Evolutionary conservation across 768 basidiomycete genomes (phyloP), one percentile per base, ranked within the genome.

Genomic region (Melanogaster broomeanus): DNA sequence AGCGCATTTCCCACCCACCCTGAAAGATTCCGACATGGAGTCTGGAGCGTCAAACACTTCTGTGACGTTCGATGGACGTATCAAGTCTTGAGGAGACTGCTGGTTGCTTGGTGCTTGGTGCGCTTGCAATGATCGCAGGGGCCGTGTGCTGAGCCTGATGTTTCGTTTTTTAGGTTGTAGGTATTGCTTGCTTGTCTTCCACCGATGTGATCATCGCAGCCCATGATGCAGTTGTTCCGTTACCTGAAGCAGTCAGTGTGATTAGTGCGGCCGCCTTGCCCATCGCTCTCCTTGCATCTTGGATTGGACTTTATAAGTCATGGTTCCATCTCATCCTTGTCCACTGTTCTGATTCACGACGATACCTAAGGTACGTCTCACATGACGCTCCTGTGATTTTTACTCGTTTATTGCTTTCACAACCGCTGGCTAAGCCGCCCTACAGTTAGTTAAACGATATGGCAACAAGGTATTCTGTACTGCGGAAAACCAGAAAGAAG

Each of bases 291-390:
- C 59, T 66, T 22, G 39, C 66, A 4, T 51, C 66, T 11, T 67
- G 66, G 66, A 58, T 64, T 15, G 66, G 66, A 38, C 53, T 68
- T n/a, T 21, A 55, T 61, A 15, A 40, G 38, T 2, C 57, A 55
- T 18, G 60, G 51, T 38, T 45, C 52, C 12, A 52, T 67, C 40
- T 54, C 55, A 0, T 37, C 63, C 4, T 53, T 53, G 45, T 68
- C 66, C 10, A 52, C 53, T 3, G 51, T 68, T 21, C 59, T 68
- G 6, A 45, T 67, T 18, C 66, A 67, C 16, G 62, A 66, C 41
- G 66, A 56, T 13, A 24, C 53, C 28, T 66, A 66, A 46, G 57
- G 65, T 67, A 49, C n/a, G 30, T n/a, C 11, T 13, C 3, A 33
- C 4, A 3, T 18, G 4, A 16, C 3, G 13, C 18, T 6, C 30